Conservation (phyloP, 2,329 filamentous ascomycete species). For the Dothiorella sarmentorum region DNA sequence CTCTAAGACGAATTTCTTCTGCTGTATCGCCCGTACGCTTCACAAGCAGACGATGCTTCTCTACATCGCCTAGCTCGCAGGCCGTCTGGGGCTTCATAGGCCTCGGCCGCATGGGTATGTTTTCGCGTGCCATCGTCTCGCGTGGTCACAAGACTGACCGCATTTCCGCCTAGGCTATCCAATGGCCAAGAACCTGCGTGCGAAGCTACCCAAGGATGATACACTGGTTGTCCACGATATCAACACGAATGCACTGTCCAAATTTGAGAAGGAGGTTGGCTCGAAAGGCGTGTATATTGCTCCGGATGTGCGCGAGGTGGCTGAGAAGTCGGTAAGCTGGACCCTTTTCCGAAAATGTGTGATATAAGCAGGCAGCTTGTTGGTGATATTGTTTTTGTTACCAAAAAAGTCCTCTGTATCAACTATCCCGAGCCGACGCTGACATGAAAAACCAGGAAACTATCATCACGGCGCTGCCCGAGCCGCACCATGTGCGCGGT, state of each 20-base stretch:
- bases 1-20: slow-evolving; percentile 19
- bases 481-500: slow-evolving; percentile 49
- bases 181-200: slow-evolving; percentile 69
- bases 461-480: slow-evolving; percentile 54
- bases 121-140: background rate
- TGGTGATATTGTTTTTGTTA: too few species aligned
- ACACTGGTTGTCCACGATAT: slow-evolving; percentile 64
- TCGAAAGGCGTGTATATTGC: slow-evolving; percentile 55
- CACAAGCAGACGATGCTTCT: slow-evolving; percentile 38
- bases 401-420: too few species aligned
- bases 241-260: slow-evolving; percentile 54
- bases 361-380: slow-evolving; percentile 83
- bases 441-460: slow-evolving; percentile 39
- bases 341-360: slow-evolving; percentile 45
- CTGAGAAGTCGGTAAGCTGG: slow-evolving; percentile 62
- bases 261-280: slow-evolving; percentile 55
- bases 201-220: slow-evolving; percentile 62
- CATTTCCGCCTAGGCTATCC: slow-evolving; percentile 54
- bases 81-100: slow-evolving; percentile 51
- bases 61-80: slow-evolving; percentile 40
- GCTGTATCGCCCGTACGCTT: slow-evolving; percentile 21
- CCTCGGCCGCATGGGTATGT: slow-evolving; percentile 50
- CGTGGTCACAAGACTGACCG: slow-evolving; percentile 6
- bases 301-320: slow-evolving; percentile 57
- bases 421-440: background rate